Base-by-base conservation (phyloP, 306 rosid genomes). In the Trifolium subterraneum region DNA sequence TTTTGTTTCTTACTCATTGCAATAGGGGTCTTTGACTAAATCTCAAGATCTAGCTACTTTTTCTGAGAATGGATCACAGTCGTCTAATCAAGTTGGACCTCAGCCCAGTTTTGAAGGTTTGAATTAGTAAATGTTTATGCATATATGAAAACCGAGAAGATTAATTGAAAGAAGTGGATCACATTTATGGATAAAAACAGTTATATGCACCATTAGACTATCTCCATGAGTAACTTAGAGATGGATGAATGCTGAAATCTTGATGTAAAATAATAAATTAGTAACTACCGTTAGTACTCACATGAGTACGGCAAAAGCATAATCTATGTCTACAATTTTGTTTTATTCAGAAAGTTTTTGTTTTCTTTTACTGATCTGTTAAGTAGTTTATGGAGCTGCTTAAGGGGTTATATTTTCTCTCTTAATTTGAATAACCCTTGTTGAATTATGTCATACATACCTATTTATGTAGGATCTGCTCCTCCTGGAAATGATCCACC, bases 91-190 rank as follows among this genome's bases (percentile, higher is more conserved):
- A 75, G 78, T 71, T 71, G 89, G 80, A 72, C 66, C 84, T 64
- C 91, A 79, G 71, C 77, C 87, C 70, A 55, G 92, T 71, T 72
- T 82, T 12, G 84, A 85, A 88, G 98, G 98, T 93, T 89, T 75
- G 86, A 71, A 79, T 75, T 51, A 19, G 36, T 71, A 59, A 63
- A 56, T 76, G 25, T 74, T 68, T 60, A 20, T 66, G 48, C 54
- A 23, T 80, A 71, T 74, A 70, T 70, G 58, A 41, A 29, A 74
- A 39, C 51, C 14, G 2, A 23, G 15, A 73, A 56, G 38, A 61
- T 63, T 60, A 22, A 13, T 13, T 56, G 19, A 66, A 50, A 18
- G 18, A 51, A 61, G 66, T 31, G 54, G 63, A 72, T 72, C 68
- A 15, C 63, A 59, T 76, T 50, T 31, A 59, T 72, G 76, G 27